Evolutionary conservation across 1,284 basidiomycete genomes (phyloP), one percentile per base, ranked within the genome.

Genomic region (Inonotus obliquus): DNA sequence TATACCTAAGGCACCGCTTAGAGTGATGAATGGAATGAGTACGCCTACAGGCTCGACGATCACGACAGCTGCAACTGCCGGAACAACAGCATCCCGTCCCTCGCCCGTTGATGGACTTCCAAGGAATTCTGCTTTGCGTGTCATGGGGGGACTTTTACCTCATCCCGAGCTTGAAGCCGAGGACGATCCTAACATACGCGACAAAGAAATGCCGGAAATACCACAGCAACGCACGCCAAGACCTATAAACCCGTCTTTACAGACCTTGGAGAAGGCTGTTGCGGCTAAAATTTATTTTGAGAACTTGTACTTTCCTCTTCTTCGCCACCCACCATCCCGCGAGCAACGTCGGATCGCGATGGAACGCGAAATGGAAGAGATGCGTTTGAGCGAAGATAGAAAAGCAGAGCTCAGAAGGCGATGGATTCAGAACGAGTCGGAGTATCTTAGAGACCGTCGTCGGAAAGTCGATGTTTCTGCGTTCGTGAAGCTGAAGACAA

Each of bases 261-360:
- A 87, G 51, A 98, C 96, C 17, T 79, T 98, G 70, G 96, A 98
- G 75, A 94, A 91, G 72, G 92, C 94, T 58, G 93, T 95, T 53
- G 89, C 94, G 11, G 87, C 91, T 56, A 88, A 93, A 71, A 93
- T 98, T 74, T 97, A 88, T 81, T 97, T 98, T 74, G 96, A 99
- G 79, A 96, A 96, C 69, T 81, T 95, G 51, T 99, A 98, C 73
- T 96, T 94, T 73, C 85, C 91, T n/a, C 79, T 97, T 53, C 81
- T 96, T 73, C 83, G 91, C 71, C 87, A 94, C 69, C 81, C 91
- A 63, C 85, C 89, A 68, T 88, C 88, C 69, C 83, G 96, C 45
- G 94, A 96, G 72, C 88, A 93, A 70, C 81, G 95, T 56, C 81
- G 88, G 64, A 75, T 88, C 14, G 89, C 92, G 13, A 89, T 98